Evolutionary conservation across 768 basidiomycete species (phyloP).

Genomic region (Boletus sp.): DNA sequence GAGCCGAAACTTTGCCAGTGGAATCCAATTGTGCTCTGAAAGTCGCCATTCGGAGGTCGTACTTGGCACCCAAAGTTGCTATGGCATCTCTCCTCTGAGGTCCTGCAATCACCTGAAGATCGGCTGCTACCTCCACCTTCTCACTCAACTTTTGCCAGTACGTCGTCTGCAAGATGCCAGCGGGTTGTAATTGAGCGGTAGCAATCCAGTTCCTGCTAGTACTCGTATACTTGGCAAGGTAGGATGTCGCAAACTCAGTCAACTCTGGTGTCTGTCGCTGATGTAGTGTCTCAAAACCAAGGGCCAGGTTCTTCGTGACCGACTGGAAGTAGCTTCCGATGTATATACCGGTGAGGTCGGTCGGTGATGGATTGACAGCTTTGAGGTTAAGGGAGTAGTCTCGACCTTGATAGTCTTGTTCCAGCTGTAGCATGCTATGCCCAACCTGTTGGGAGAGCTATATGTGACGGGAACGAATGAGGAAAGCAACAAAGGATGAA

Average conservation of each 20-base stretch:
- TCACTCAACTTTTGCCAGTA: slow-evolving; percentile 97
- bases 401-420: slow-evolving; percentile 88
- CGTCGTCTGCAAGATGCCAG: slow-evolving; percentile 82
- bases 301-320: slow-evolving; percentile 80
- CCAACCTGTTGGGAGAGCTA: slow-evolving; percentile 75
- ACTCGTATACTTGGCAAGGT: slow-evolving; percentile 76
- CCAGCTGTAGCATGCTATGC: slow-evolving; percentile 89
- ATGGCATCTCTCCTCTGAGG: slow-evolving; percentile 84
- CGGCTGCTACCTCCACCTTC: slow-evolving; percentile 96
- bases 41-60: slow-evolving; percentile 89
- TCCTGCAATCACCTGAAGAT: slow-evolving; percentile 77
- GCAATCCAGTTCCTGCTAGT: slow-evolving; percentile 82
- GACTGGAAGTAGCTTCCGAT: slow-evolving; percentile 92
- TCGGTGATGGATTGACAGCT: slow-evolving; percentile 85
- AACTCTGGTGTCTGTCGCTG: slow-evolving; percentile 75
- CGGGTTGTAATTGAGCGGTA: slow-evolving; percentile 83
- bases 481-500: neutral
- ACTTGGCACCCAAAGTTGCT: slow-evolving; percentile 93
- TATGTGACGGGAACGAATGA: slow-evolving; percentile 12
- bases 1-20: slow-evolving; percentile 90
- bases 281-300: slow-evolving; percentile 82
- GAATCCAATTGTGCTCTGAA: slow-evolving; percentile 96
- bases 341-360: slow-evolving; percentile 88
- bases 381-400: slow-evolving; percentile 87
- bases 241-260: slow-evolving; percentile 68